Percentiles rank a stretch among this genome's conserved stretches.
phyloP scores from a whole-genome alignment of 192 early-diverging fungal species.

The Coemansia sp. region DNA sequence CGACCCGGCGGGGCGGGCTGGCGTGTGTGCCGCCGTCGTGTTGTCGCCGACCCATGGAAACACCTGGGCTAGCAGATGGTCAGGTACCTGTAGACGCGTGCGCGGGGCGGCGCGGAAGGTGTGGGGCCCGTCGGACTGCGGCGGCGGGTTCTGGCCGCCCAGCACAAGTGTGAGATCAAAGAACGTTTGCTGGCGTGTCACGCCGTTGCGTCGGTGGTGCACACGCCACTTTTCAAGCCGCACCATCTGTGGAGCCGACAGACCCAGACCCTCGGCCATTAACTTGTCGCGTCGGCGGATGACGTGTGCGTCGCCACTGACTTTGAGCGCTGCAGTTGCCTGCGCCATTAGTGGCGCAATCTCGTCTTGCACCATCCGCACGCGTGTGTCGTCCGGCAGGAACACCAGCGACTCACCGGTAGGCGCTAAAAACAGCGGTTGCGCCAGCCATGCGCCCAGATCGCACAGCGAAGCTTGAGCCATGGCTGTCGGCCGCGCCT shows the following conservation, averaged over 20 bases:
- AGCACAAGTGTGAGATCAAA: conserved; percentile 52
- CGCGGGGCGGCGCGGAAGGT: conserved; percentile 43
- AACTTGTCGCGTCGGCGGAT: conserved; percentile 49
- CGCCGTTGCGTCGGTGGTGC: conserved; percentile 49
- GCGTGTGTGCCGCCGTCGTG: neutral
- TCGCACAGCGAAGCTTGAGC: conserved; percentile 42
- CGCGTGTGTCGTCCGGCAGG: conserved; percentile 50
- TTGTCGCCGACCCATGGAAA: conserved; percentile 47
- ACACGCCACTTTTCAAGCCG: conserved; percentile 52
- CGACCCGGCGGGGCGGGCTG: conserved; percentile 2
- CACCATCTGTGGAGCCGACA: conserved; percentile 51
- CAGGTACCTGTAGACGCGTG: conserved; percentile 51
- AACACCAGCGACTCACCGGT: conserved; percentile 48
- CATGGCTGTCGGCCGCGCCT: conserved; percentile 48
- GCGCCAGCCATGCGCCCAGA: conserved; percentile 33
- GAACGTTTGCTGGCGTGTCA: conserved; percentile 53
- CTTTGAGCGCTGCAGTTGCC: conserved; percentile 18
- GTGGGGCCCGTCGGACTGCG: conserved; percentile 28
- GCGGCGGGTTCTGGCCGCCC: conserved; percentile 47
- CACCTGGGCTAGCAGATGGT: conserved; percentile 47
- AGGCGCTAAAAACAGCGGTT: conserved; percentile 48
- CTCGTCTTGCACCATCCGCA: conserved; percentile 50
- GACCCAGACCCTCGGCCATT: conserved; percentile 45
- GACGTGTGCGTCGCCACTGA: conserved; percentile 36
- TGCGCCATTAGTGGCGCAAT: conserved; percentile 39